phyloP scores from a whole-genome alignment of 164 flowering plant species.

The Protea cynaroides region DNA sequence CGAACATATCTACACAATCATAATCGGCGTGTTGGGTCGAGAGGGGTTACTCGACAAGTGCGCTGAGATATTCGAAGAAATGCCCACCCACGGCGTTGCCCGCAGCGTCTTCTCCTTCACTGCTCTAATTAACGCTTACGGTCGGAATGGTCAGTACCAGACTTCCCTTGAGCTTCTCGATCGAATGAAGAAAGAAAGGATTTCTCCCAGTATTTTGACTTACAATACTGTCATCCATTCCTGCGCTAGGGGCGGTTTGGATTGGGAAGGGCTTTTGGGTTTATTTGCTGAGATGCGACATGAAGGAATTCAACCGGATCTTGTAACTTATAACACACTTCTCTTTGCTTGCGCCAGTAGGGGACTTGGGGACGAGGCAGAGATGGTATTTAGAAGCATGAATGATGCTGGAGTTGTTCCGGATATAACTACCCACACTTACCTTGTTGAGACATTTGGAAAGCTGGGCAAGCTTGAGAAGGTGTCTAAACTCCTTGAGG shows the following conservation, averaged over 20 bases:
- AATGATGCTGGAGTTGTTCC: constrained; percentile 84
- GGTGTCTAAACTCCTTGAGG: constrained; percentile 65
- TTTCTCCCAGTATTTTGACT: constrained; percentile 66
- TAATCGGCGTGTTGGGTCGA: constrained; percentile 76
- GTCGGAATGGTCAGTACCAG: constrained; percentile 72
- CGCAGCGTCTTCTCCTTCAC: constrained; percentile 70
- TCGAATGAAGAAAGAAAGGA: constrained; percentile 67
- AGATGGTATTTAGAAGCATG: constrained; percentile 93
- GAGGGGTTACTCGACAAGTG: constrained; percentile 81
- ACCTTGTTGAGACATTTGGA: constrained; percentile 79
- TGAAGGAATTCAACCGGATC: constrained; percentile 85
- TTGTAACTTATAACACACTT: constrained; percentile 81
- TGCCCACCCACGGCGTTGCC: constrained; percentile 59
- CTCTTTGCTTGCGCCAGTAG: constrained; percentile 72
- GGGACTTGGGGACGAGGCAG: constrained; percentile 82
- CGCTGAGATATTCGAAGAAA: constrained; percentile 77
- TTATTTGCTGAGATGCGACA: constrained; percentile 93
- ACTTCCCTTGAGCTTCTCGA: constrained; percentile 58
- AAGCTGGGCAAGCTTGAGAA: constrained; percentile 60
- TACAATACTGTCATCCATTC: constrained; percentile 82
- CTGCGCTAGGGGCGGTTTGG: constrained; percentile 88
- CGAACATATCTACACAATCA: constrained; percentile 78
- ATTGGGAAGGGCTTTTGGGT: constrained; percentile 90
- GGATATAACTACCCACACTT: constrained; percentile 66
- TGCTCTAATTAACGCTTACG: constrained; percentile 79